A percentile compares a stretch with the other conserved stretches of the same genome.
phyloP scores from a whole-genome alignment of 352 stramenopile species.

The Phytophthora tentaculata region DNA sequence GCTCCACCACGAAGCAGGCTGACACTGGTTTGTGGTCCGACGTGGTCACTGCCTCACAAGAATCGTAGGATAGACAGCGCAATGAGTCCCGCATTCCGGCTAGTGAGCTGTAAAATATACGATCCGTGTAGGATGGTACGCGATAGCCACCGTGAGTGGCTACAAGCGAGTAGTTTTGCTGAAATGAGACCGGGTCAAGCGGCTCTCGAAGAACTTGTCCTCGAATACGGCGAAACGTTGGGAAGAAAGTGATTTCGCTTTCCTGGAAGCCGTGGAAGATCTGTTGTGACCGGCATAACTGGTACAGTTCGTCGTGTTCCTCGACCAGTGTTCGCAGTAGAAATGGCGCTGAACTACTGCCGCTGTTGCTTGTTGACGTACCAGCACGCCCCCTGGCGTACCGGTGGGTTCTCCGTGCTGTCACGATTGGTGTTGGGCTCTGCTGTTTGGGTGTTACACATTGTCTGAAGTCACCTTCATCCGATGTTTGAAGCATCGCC shows the following conservation, averaged over 20 bases:
- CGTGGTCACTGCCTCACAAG: constrained; percentile 71
- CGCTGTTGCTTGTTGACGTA: constrained; percentile 32
- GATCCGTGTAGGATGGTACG: constrained; percentile 91
- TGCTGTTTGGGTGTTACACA: constrained; percentile 58
- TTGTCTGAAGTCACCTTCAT: constrained; percentile 48
- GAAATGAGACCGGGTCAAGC: constrained; percentile 41
- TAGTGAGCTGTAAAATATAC: constrained; percentile 85
- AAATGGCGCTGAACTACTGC: constrained; percentile 29
- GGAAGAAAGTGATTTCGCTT: constrained; percentile 71
- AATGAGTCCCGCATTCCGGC: constrained; percentile 59
- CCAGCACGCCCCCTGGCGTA: constrained; percentile 13
- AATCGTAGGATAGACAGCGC: constrained; percentile 75
- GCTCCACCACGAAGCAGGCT: constrained; percentile 61
- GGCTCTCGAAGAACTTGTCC: constrained; percentile 48
- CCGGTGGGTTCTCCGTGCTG: constrained; percentile 4
- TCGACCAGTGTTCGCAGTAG: constrained; percentile 49
- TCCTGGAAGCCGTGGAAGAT: constrained; percentile 86
- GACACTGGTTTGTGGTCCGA: constrained; percentile 89
- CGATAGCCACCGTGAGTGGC: constrained; percentile 66
- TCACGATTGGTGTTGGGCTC: constrained; percentile 26
- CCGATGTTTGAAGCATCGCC: constrained; percentile 36
- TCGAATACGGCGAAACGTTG: constrained; percentile 79
- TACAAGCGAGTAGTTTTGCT: constrained; percentile 70
- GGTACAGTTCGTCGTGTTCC: constrained; percentile 78
- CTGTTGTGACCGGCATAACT: constrained; percentile 65